Percentiles rank a stretch among this genome's conserved stretches.
phyloP scores from a whole-genome alignment of 176 grass and related monocot species.

The Musa troglodytarum region DNA sequence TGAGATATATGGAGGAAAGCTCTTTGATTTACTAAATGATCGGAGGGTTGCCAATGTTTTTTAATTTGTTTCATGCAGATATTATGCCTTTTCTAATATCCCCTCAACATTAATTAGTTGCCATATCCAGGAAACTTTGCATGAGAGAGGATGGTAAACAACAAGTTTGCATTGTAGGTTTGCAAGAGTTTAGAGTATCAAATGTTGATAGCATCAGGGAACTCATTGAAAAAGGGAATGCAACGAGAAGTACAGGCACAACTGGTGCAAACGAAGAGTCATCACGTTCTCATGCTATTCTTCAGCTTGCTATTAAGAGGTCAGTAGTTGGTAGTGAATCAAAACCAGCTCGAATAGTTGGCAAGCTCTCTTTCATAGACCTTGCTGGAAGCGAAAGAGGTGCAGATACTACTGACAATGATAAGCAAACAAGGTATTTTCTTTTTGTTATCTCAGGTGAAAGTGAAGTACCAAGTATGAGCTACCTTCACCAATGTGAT shows the following conservation, averaged over 20 bases:
- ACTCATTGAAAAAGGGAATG: conserved; percentile 43
- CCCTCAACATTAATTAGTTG: neutral
- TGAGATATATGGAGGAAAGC: conserved; percentile 54
- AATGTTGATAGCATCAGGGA: conserved; percentile 41
- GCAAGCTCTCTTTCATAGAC: conserved; percentile 47
- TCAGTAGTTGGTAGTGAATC: conserved; percentile 23
- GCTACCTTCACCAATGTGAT: neutral
- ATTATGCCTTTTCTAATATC: neutral
- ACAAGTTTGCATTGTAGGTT: conserved; percentile 53
- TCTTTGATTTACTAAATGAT: conserved; percentile 45
- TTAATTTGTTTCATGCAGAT: neutral
- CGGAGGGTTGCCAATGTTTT: conserved; percentile 22
- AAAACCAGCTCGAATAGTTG: conserved; percentile 39
- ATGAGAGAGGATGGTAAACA: conserved; percentile 54
- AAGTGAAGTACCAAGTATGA: neutral
- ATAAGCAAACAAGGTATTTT: conserved; percentile 42
- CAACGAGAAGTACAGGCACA: conserved; percentile 39
- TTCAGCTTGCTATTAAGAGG: conserved; percentile 45
- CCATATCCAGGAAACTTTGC: conserved; percentile 37
- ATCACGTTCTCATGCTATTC: conserved; percentile 42
- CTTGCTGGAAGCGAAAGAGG: conserved; percentile 45
- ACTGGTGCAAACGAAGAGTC: conserved; percentile 51
- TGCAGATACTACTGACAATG: conserved; percentile 48
- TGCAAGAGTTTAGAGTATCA: conserved; percentile 45
- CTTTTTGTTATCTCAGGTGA: conserved; percentile 8